phyloP scores from a whole-genome alignment of 148 eudicot species.

The Cornus florida region DNA sequence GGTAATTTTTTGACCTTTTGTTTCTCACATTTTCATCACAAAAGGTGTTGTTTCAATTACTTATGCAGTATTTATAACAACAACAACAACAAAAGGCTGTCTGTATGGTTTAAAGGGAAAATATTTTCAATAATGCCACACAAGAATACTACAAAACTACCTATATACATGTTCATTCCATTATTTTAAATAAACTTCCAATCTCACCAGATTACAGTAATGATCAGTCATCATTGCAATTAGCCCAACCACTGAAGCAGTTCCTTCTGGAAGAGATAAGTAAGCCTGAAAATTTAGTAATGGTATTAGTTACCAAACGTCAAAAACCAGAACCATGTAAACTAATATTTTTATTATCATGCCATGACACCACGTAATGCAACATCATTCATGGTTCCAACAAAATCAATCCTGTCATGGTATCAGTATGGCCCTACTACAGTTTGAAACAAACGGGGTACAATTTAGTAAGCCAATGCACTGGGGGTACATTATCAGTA shows the following conservation, averaged over 20 bases:
- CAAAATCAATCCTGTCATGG: neutral
- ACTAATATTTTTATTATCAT: neutral
- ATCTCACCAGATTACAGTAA: constrained; percentile 86
- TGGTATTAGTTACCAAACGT: constrained; percentile 13
- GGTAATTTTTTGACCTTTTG: neutral
- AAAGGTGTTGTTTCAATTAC: neutral
- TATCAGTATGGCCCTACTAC: too few species aligned
- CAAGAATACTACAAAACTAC: neutral
- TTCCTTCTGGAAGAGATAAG: constrained; percentile 97
- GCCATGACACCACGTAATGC: neutral
- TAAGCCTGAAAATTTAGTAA: constrained; percentile 66
- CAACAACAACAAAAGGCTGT: neutral
- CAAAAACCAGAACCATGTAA: neutral
- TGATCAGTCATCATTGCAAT: constrained; percentile 99
- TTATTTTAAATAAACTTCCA: neutral
- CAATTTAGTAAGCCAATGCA: too few species aligned
- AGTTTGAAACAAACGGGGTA: too few species aligned
- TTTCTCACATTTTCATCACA: neutral
- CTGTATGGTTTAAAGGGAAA: neutral
- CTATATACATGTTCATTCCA: neutral
- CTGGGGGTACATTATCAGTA: too few species aligned
- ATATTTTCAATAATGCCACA: neutral
- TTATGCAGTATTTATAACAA: neutral
- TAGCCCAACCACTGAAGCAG: constrained; percentile 96
- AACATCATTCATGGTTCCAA: neutral